Conservation (phyloP, 73 alveolate genomes). For the Breviolum minutum region DNA sequence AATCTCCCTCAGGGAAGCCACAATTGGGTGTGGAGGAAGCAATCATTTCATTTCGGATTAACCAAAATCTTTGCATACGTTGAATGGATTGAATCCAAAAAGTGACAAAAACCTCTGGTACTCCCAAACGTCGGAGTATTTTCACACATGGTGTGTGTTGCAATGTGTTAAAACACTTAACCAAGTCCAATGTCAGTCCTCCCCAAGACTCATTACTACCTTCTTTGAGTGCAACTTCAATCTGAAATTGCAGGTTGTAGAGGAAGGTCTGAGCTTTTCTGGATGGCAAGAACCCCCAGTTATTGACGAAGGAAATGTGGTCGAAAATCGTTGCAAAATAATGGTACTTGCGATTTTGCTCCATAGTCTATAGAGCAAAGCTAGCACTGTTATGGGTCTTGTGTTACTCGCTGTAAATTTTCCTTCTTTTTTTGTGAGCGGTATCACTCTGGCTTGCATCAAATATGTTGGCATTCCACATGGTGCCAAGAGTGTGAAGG, state of each 20-base stretch:
- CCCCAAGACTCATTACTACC: background rate
- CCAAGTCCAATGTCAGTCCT: background rate
- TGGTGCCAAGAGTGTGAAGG: background rate
- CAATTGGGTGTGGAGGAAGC: background rate
- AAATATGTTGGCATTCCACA: background rate
- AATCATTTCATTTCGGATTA: background rate
- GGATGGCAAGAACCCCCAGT: background rate
- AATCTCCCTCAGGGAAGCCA: background rate
- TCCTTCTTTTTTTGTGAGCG: background rate
- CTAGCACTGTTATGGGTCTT: background rate
- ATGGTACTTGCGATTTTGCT: background rate
- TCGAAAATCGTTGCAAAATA: background rate
- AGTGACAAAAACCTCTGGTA: background rate
- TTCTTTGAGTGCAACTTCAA: background rate
- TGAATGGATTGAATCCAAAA: background rate
- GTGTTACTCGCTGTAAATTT: background rate
- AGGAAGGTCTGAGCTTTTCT: background rate
- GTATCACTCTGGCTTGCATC: background rate
- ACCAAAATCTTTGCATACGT: background rate
- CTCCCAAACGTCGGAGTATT: background rate
- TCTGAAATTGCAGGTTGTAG: background rate
- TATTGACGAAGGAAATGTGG: background rate
- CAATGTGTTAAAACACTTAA: background rate
- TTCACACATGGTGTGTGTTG: background rate
- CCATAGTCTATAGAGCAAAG: background rate